Conservation (phyloP, 2,329 filamentous ascomycete species). For the Trichothecium roseum region DNA sequence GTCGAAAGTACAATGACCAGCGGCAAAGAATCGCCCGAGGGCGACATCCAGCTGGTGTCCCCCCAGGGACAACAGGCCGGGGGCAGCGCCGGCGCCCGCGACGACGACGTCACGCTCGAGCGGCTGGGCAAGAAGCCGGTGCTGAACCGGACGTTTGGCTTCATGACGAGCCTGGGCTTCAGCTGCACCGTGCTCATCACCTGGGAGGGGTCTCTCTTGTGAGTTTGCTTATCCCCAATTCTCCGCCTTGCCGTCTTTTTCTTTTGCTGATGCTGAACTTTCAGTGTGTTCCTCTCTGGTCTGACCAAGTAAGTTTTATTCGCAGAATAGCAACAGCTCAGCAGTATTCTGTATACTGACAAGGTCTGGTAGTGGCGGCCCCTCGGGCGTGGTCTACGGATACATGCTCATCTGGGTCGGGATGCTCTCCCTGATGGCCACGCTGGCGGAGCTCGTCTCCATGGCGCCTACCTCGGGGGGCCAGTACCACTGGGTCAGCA, state of each 20-base stretch:
- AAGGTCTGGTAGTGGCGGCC: conserved; percentile 29
- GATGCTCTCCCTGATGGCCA: conserved; percentile 25
- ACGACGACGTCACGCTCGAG: conserved; percentile 12
- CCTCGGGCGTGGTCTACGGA: conserved; percentile 32
- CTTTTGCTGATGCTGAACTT: too few relatives aligned
- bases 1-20: too few relatives aligned
- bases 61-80: too few relatives aligned
- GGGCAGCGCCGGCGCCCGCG: conserved; percentile 11
- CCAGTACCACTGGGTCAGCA: conserved; percentile 49
- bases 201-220: conserved; percentile 16
- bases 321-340: too few relatives aligned
- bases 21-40: too few relatives aligned
- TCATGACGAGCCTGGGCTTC: conserved; percentile 14
- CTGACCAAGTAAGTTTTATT: too few relatives aligned
- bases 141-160: conserved; percentile 14
- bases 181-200: conserved; percentile 16
- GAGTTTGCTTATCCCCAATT: too few relatives aligned
- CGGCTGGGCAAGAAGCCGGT: conserved; percentile 12
- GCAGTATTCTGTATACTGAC: too few relatives aligned
- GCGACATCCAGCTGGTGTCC: too few relatives aligned
- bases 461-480: conserved; percentile 47
- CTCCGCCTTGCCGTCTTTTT: too few relatives aligned
- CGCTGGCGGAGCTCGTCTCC: conserved; percentile 38
- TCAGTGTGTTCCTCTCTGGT: too few relatives aligned
- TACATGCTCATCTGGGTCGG: conserved; percentile 28